These are phyloP conservation scores for Tylopilus rubrobrunneus DNA, from an alignment of 768 basidiomycete genomes.

Conservation along the genomic window DNA sequence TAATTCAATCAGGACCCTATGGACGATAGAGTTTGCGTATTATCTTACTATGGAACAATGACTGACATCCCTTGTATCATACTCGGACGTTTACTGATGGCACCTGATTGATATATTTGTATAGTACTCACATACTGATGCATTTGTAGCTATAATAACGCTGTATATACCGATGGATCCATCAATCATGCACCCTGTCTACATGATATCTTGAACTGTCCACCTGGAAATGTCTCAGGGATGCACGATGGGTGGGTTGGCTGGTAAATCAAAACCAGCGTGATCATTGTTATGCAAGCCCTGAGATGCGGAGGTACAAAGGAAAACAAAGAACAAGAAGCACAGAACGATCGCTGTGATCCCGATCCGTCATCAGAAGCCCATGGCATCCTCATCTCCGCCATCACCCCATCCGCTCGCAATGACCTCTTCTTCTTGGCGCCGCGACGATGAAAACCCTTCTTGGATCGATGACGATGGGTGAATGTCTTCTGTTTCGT, in stretches of 20 bases:
- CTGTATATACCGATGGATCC: background rate
- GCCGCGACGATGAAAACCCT: constrained; percentile 29
- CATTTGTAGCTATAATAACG: constrained; percentile 2
- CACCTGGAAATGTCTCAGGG: too few species aligned
- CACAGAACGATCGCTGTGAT: background rate
- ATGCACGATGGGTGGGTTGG: background rate
- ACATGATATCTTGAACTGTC: too few species aligned
- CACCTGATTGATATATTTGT: too few species aligned
- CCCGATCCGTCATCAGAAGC: constrained; percentile 39
- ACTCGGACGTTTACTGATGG: background rate
- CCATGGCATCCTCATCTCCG: constrained; percentile 71
- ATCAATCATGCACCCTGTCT: background rate
- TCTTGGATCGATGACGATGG: constrained; percentile 12
- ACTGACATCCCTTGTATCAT: constrained; percentile 3
- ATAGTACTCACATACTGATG: too few species aligned
- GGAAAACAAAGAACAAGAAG: constrained; percentile 1
- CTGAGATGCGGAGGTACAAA: constrained; percentile 15
- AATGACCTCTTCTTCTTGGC: constrained; percentile 57
- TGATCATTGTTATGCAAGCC: constrained; percentile 11
- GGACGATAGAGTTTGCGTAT: background rate
- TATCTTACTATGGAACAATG: background rate
- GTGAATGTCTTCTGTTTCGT: constrained; percentile 24
- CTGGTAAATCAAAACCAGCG: constrained; percentile 12
- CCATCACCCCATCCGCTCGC: constrained; percentile 69
- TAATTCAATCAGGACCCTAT: background rate